Evolutionary conservation across 306 rosid species (phyloP), one percentile per base, ranked within the genome.

Genomic region (Castanopsis chinensis): DNA sequence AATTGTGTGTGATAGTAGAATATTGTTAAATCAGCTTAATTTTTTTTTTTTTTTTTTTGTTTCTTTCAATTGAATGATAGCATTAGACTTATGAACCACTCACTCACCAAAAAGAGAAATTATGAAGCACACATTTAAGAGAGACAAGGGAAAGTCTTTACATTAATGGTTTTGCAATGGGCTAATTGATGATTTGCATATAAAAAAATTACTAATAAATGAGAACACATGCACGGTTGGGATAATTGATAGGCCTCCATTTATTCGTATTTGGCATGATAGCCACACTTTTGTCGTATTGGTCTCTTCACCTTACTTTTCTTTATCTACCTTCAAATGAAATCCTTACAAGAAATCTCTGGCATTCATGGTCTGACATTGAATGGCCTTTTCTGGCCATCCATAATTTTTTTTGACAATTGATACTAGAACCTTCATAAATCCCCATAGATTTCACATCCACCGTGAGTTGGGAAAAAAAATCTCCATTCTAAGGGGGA

Each of bases 191-290:
- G 4, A 6, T 32, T 19, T 32, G 3, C 32, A 20, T 12, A n/a
- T 41, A 41, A 41, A 41, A 21, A 56, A n/a, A 59, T 9, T 74
- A 52, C 33, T 58, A 52, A 15, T 59, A 69, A 74, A 69, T 78
- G 83, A 78, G 71, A 35, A 53, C 83, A 71, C 80, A 75, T 83
- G 83, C 71, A 59, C 75, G 80, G 30, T 52, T 10, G 33, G 78
- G 71, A 33, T 71, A 51, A 17, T 51, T 19, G 13, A 49, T 13
- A 13, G 18, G 3, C 0, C 32, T 9, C 74, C 25, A 68, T 49
- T 41, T 15, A 20, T 43, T 70, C 45, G 69, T 23, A 28, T 14
- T 63, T 5, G 69, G 2, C 69, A 63, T 28, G 69, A 63, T 63
- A 5, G n/a, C 11, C 30, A 63, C 41, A 63, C 54, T 4, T 83